Evolutionary conservation across 306 rosid genomes (phyloP).

Genomic region (Vigna unguiculata): DNA sequence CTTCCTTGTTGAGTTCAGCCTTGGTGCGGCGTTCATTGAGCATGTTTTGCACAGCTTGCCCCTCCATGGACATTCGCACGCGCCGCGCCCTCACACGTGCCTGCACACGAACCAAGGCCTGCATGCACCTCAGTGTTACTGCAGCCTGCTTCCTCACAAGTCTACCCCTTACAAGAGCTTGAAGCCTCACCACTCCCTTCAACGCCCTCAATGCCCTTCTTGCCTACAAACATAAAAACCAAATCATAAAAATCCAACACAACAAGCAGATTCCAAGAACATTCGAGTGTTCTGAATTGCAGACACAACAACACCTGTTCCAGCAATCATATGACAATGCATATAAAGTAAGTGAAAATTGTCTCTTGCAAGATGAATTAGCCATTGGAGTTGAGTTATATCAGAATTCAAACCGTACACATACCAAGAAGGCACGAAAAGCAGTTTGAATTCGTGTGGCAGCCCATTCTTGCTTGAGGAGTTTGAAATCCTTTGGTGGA

Average conservation of each 20-base stretch:
- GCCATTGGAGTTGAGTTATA: no score
- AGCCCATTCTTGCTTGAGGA: conserved; percentile 84
- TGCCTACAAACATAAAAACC: conserved; percentile 54
- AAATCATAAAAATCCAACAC: background rate
- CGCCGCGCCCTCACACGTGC: conserved; percentile 89
- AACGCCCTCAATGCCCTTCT: conserved; percentile 90
- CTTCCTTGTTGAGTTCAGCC: conserved; percentile 76
- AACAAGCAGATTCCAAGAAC: background rate
- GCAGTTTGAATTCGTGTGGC: conserved; percentile 85
- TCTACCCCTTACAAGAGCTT: conserved; percentile 88
- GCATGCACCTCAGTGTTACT: conserved; percentile 92
- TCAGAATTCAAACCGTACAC: background rate
- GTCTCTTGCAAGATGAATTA: background rate
- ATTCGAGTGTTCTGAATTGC: no score
- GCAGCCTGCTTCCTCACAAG: conserved; percentile 95
- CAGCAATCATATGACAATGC: background rate
- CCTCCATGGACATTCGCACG: conserved; percentile 82
- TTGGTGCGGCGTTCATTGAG: conserved; percentile 65
- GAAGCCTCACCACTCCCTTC: conserved; percentile 95
- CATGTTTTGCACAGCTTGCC: conserved; percentile 83
- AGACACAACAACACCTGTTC: no score
- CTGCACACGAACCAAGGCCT: conserved; percentile 91
- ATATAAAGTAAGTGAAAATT: background rate
- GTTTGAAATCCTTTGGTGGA: conserved; percentile 75
- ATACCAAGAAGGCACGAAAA: conserved; percentile 89